Conservation (phyloP, 179 eudicot genomes). For the Spinacia oleracea region DNA sequence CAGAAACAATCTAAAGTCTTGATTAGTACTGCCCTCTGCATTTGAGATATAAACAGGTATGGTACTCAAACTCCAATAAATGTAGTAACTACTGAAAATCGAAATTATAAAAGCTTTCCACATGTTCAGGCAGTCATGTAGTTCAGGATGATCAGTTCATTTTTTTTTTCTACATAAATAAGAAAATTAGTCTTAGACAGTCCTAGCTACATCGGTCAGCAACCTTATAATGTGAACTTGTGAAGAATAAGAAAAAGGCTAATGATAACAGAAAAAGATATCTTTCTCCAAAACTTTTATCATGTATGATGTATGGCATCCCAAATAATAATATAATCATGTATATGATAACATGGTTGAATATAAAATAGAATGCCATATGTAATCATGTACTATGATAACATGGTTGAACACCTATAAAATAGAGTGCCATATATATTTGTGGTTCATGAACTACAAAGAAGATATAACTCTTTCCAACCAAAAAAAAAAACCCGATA, state of each 20-base stretch:
- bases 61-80: background rate
- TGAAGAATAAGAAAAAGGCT: background rate
- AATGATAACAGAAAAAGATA: background rate
- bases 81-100: background rate
- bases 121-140: background rate
- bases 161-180: no score
- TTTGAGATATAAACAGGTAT: slow-evolving; percentile 16
- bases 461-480: no score
- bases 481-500: no score
- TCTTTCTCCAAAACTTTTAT: background rate
- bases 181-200: no score
- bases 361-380: background rate
- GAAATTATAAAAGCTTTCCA: background rate
- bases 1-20: slow-evolving; percentile 92
- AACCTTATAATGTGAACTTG: background rate
- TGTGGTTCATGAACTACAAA: slow-evolving; percentile 10
- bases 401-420: background rate
- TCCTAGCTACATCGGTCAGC: background rate
- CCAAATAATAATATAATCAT: background rate
- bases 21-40: slow-evolving; percentile 82
- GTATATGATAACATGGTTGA: background rate
- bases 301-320: background rate
- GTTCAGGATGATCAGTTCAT: background rate
- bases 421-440: no score
- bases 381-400: background rate